Base-by-base conservation (phyloP, 2,329 filamentous ascomycete genomes). In the Juglanconis juglandina region DNA sequence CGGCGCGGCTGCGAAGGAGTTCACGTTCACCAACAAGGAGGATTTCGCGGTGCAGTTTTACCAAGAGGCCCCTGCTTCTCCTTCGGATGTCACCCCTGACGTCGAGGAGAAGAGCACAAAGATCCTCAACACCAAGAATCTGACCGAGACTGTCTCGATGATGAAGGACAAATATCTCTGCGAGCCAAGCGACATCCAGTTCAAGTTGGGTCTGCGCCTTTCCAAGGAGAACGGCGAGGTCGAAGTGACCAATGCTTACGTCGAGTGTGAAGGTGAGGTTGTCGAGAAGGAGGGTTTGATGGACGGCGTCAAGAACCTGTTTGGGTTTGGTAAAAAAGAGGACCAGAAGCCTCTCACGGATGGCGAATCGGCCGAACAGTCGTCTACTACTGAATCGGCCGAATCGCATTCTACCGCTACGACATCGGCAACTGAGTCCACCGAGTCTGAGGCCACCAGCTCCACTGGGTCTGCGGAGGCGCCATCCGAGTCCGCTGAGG, bases 251-350 rank as follows among this genome's bases (percentile, higher is more conserved):
- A 86, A 86, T 67, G 90, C 89, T n/a, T 83, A 83, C 59, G 87
- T 95, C 5, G 93, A 93, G 72, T 99, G 95, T 70, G 91, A 96
- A 72, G 85, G 89, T 33, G 90, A 96, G 56, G 82, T 81, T 4
- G 73, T 76, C 8, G 86, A 87, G 74, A 91, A 92, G 72, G 91
- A 90, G 65, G 87, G 89, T 55, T 84, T 98, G 53, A 90, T 97
- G 52, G 94, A 96, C 70, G 93, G 92, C 48, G 91, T 98, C 66
- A 99, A 99, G 81, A 96, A 93, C 65, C 85, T 97, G 64, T 96
- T 99, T 71, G 95, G 95, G 5, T 93, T 98, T 71, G 95, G 94
- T 33, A 90, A 90, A 69, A 92, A 91, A 77, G 96, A 96, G 76
- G 89, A 90, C 37, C 90, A 94, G 59, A 90, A 96, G 75, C 80